Base-by-base conservation (phyloP, 805 yeast species). In the Wickerhamomyces sydowiorum region DNA sequence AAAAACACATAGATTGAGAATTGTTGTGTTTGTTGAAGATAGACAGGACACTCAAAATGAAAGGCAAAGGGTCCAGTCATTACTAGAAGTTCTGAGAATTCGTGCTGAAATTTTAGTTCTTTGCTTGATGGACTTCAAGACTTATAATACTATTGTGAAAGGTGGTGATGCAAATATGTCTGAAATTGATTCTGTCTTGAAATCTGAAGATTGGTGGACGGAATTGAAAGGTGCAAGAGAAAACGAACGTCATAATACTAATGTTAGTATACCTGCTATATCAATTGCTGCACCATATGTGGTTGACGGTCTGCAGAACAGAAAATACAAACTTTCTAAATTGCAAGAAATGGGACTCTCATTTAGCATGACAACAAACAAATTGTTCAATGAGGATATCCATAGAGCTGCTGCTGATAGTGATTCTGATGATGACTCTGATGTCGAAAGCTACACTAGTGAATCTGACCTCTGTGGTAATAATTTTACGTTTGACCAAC, bases 21-120 rank as follows among this genome's bases (percentile, higher is more conserved):
- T 93, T 10, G 80, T 93, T 39, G 95, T 86, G 0, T 91, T 93
- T 70, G 97, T 93, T 24, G 99, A 93, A 62, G 71, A 72, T 43
- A 69, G 67, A 36, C 66, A 66, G 0, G 97, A 90, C 50, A 76
- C 87, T 22, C 72, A 64, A 2, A 88, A 84, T 38, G 99, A 93
- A 56, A 62, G 61, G 17, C 61, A 63, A 13, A 64, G 97, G 40
- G 76, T 93, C 31, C 53, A 53, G 1, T 77, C 79, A 32, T 63
- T 93, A 25, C 66, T 93, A 36, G 80, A 76, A 13, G 82, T 81
- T n/a, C 69, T 93, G 41, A 72, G 99, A 53, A 93, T 93, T 42
- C 82, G 80, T 28, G 96, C 97, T 0, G 79, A 78, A 46, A 71
- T 90, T n/a, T 60, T 84, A 22, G 88, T 90, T 1, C 68, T 84